These are phyloP conservation scores for Zhuliangozyma parablackwelliae DNA, from an alignment of 1,139 yeast genomes.

Conservation along the genomic window DNA sequence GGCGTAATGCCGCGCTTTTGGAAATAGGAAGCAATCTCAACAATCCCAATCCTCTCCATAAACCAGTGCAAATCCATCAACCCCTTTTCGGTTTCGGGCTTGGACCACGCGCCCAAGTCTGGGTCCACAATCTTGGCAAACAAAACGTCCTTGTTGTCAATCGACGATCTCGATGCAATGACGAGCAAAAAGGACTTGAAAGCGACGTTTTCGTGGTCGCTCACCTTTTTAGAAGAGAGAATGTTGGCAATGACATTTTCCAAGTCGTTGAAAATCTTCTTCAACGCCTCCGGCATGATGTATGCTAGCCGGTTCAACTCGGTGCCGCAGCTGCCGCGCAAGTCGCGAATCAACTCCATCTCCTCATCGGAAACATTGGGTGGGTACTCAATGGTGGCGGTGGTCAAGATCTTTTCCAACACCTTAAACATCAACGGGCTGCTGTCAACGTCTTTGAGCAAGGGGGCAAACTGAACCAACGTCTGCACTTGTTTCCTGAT, in stretches of 20 bases:
- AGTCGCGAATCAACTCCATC: constrained; percentile 76
- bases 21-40: constrained; percentile 87
- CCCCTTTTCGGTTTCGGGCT: constrained; percentile 86
- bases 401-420: constrained; percentile 78
- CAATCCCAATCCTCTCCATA: constrained; percentile 95
- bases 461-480: constrained; percentile 93
- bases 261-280: constrained; percentile 72
- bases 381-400: constrained; percentile 85
- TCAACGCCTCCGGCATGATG: constrained; percentile 87
- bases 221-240: constrained; percentile 63
- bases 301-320: constrained; percentile 91
- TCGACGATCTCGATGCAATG: constrained; percentile 81
- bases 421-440: constrained; percentile 73
- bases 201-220: constrained; percentile 89
- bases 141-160: constrained; percentile 63
- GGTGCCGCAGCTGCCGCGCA: constrained; percentile 90
- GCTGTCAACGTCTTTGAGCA: constrained; percentile 58
- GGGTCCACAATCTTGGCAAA: constrained; percentile 90
- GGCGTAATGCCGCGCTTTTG: constrained; percentile 77
- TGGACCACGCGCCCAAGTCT: constrained; percentile 88
- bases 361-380: constrained; percentile 64
- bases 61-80: constrained; percentile 90
- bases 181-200: constrained; percentile 88
- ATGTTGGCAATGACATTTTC: constrained; percentile 77
- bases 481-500: constrained; percentile 87